Evolutionary conservation across 345 rosid species (phyloP).

Genomic region (Sapria himalayana): DNA sequence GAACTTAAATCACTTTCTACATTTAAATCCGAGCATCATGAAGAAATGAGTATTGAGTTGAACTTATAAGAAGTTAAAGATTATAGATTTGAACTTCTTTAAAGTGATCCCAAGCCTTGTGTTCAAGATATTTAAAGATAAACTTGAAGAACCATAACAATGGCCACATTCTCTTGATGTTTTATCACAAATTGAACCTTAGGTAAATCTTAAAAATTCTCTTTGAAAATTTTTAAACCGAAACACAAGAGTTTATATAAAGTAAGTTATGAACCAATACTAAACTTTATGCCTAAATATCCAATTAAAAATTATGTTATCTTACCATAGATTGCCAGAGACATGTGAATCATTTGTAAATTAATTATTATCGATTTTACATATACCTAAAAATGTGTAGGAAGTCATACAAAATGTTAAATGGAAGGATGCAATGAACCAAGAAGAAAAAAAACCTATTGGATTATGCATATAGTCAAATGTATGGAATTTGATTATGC

Average conservation of each 20-base stretch:
- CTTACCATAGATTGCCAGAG: no score
- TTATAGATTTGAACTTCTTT: background rate
- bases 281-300: background rate
- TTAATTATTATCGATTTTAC: no score
- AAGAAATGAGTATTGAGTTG: no score
- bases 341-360: no score
- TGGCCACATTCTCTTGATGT: background rate
- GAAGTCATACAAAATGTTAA: background rate
- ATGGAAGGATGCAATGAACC: background rate
- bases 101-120: background rate
- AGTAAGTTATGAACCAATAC: background rate
- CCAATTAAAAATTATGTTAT: background rate
- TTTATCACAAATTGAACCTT: background rate
- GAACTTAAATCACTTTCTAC: no score
- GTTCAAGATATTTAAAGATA: background rate
- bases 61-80: background rate
- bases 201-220: background rate
- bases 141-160: background rate
- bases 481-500: no score
- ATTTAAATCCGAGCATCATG: no score
- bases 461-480: background rate
- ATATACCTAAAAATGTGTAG: background rate
- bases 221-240: background rate
- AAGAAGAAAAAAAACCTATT: background rate
- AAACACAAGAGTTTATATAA: background rate